phyloP scores from a whole-genome alignment of 116 monocot species.

The Phalaenopsis hybrid region DNA sequence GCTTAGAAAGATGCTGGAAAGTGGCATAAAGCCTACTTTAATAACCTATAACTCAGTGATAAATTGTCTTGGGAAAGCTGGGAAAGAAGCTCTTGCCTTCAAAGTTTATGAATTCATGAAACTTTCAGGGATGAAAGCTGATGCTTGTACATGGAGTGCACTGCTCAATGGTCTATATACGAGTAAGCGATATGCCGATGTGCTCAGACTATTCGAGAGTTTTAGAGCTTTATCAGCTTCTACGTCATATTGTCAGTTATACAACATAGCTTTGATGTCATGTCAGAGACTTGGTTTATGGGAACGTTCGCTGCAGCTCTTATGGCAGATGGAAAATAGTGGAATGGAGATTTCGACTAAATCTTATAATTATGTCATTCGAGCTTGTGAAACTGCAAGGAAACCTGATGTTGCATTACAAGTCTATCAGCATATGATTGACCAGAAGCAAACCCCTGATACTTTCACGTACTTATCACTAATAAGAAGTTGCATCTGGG shows the following conservation, averaged over 20 bases:
- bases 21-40: conserved; percentile 54
- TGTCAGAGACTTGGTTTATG: conserved; percentile 75
- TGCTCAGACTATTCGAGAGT: conserved; percentile 48
- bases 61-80: conserved; percentile 84
- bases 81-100: conserved; percentile 61
- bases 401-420: conserved; percentile 76
- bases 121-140: conserved; percentile 47
- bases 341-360: conserved; percentile 45
- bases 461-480: conserved; percentile 79
- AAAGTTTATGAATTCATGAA: conserved; percentile 55
- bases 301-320: conserved; percentile 69
- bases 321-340: conserved; percentile 85
- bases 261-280: conserved; percentile 67
- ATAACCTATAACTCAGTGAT: conserved; percentile 77
- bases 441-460: conserved; percentile 44
- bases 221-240: conserved; percentile 26
- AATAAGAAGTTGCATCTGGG: conserved; percentile 78
- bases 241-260: conserved; percentile 48
- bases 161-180: conserved; percentile 68
- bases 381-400: conserved; percentile 73
- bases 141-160: conserved; percentile 84
- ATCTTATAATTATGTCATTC: conserved; percentile 82
- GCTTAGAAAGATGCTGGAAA: conserved; percentile 54
- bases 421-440: conserved; percentile 77
- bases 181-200: conserved; percentile 44